Evolutionary conservation across 768 basidiomycete genomes (phyloP), one percentile per base, ranked within the genome.

Genomic region (Collybia sordida): DNA sequence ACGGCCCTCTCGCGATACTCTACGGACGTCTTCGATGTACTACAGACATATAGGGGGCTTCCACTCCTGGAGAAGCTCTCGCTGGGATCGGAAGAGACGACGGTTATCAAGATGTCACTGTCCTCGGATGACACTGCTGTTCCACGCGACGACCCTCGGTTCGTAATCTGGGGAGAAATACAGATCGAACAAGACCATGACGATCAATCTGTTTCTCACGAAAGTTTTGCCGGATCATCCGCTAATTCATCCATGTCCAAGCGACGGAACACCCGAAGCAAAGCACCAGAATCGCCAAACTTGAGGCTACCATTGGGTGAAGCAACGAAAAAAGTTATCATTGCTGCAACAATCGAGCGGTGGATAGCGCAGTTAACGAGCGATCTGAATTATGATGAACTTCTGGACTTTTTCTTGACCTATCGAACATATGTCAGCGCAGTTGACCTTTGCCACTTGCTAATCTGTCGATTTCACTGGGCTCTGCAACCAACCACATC

Each of bases 331-430:
- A 77, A 68, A 55, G 73, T 90, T 21, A 72, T 96, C n/a, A 72
- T 95, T 12, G 93, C 91, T 0, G 93, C 93, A 3, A 93, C 91
- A 3, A 91, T 95, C 59, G 93, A 95, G 64, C 85, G 93, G 0
- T 93, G 91, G 90, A 86, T 97, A 47, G 92, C 90, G 0, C 91
- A 96, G 60, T 72, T 96, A 42, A 95, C 94, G 24, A 88, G 86
- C 58, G 85, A 89, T 58, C 73, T 93, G 59, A 84, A 89, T 65
- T 90, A 91, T 50, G 92, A 93, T 63, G 90, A 93, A 58, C 75
- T 94, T 23, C 77, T 93, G 49, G 85, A 90, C 59, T 95, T 95
- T 64, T 93, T 97, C 78, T 78, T 96, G 64, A 94, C 93, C 2
- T 97, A 93, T 63, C 84, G 93, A 48, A 83, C 88, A 38, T 95